A percentile compares a stretch with the other conserved stretches of the same genome.
Conservation (phyloP, 2,329 filamentous ascomycete genomes). For the Sordariomycetes sp. region DNA sequence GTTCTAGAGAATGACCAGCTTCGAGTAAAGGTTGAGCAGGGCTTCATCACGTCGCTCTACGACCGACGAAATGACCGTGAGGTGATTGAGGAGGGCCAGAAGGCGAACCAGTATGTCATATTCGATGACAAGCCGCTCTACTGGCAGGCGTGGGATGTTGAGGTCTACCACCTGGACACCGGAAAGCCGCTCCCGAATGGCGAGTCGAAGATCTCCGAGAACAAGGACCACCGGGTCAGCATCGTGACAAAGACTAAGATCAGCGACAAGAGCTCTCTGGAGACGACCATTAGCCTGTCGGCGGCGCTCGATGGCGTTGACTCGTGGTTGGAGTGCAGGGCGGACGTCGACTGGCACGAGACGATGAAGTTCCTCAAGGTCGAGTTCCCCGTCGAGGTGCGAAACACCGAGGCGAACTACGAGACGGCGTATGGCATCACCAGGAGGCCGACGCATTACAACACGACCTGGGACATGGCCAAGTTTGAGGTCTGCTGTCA, state of each 20-base stretch:
- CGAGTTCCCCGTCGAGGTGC: slow-evolving; percentile 87
- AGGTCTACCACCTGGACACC: slow-evolving; percentile 87
- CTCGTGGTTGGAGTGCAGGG: slow-evolving; percentile 63
- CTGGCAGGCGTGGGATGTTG: slow-evolving; percentile 97
- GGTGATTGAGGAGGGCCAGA: slow-evolving; percentile 57
- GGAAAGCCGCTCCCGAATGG: slow-evolving; percentile 60
- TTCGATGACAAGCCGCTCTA: slow-evolving; percentile 96
- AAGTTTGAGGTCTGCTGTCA: slow-evolving; percentile 96
- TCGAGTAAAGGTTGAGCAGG: slow-evolving; percentile 56
- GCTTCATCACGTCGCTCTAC: slow-evolving; percentile 72
- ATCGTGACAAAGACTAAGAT: slow-evolving; percentile 78
- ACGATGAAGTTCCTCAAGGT: slow-evolving; percentile 98
- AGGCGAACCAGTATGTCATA: slow-evolving; percentile 83
- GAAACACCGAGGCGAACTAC: slow-evolving; percentile 86
- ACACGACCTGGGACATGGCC: slow-evolving; percentile 95
- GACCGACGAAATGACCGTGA: slow-evolving; percentile 65
- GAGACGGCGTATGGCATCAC: slow-evolving; percentile 91
- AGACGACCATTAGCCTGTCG: slow-evolving; percentile 69
- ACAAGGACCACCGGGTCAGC: slow-evolving; percentile 63
- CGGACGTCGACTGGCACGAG: slow-evolving; percentile 93
- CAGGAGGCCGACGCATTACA: slow-evolving; percentile 88
- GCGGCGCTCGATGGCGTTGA: slow-evolving; percentile 52
- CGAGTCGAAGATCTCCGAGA: slow-evolving; percentile 58
- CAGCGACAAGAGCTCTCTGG: slow-evolving; percentile 74
- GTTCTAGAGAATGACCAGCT: slow-evolving; percentile 69